Base-by-base conservation (phyloP, 116 monocot species). In the Dioscorea cayenensis region DNA sequence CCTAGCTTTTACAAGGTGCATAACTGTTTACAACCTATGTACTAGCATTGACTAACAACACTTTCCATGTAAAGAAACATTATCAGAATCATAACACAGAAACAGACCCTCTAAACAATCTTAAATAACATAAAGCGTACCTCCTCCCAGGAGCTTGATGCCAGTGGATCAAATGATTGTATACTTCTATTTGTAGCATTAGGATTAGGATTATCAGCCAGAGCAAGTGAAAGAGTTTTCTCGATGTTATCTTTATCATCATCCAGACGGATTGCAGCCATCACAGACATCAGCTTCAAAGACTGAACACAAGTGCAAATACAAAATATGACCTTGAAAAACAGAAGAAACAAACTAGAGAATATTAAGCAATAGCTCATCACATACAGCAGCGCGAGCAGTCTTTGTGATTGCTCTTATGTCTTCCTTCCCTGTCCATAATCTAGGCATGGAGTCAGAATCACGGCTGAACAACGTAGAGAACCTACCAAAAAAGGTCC, bases 391-490 rank as follows among this genome's bases (percentile, higher is more conserved):
- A 73, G 79, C 82, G 2, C 84, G 99, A 76, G 99, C 91, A 64
- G 72, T 61, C 82, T 94, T 99, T 49, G 99, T 99, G 5, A 99
- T 99, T 37, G 89, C 82, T 87, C 84, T 84, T 36, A 94, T 94
- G 68, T 99, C 99, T 83, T 99, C 94, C 52, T 94, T 91, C 36
- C 99, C 94, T 28, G 91, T 99, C 99, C 99, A 99, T n/a, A 94
- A 73, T 79, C 99, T 86, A 66, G 91, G 99, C 91, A 99, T 99
- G 29, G 94, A 94, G 67, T 99, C 91, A 73, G 83, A 76, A 78
- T 99, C 94, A 62, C 80, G 86, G 71, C 82, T 99, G 73, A 99
- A 99, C 67, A 93, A 82, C 66, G 85, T 89, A 36, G 86, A 73
- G 70, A 99, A 99, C 75, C 99, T 99, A 79, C 28, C 82, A 25